A percentile compares a stretch with the other conserved stretches of the same genome.
phyloP scores from a whole-genome alignment of 768 basidiomycete genomes.

The Termitomyces sp. region DNA sequence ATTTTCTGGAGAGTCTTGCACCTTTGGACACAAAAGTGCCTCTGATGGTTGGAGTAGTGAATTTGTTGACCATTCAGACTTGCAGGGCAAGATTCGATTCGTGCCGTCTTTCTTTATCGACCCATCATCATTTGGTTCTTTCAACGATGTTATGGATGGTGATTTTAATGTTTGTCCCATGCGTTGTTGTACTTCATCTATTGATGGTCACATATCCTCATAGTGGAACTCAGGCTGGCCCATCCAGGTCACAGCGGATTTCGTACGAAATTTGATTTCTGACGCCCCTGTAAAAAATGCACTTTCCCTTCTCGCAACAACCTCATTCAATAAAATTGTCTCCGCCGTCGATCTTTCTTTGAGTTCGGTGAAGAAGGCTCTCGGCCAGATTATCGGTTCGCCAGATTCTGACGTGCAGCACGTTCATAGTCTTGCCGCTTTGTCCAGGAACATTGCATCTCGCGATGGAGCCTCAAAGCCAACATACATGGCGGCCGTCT shows the following conservation, averaged over 20 bases:
- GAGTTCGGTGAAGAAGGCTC: slow-evolving; percentile 9
- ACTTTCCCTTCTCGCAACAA: slow-evolving; percentile 20
- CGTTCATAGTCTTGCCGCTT: slow-evolving; percentile 37
- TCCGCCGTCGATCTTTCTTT: background rate
- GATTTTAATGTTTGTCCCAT: slow-evolving; percentile 49
- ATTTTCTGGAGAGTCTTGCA: slow-evolving; percentile 68
- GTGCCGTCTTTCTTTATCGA: slow-evolving; percentile 70
- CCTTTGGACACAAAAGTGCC: slow-evolving; percentile 54
- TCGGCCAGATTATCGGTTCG: slow-evolving; percentile 28
- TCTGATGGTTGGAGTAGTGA: slow-evolving; percentile 55
- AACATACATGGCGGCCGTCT: slow-evolving; percentile 51
- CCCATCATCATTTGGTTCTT: slow-evolving; percentile 44
- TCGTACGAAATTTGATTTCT: slow-evolving; percentile 22
- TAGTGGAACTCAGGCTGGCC: slow-evolving; percentile 87
- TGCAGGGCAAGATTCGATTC: slow-evolving; percentile 54
- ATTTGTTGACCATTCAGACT: slow-evolving; percentile 44
- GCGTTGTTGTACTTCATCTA: slow-evolving; percentile 5
- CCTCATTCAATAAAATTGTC: background rate
- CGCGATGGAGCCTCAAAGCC: slow-evolving; percentile 27
- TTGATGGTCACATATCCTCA: slow-evolving; percentile 9
- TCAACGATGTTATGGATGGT: slow-evolving; percentile 50
- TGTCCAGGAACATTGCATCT: slow-evolving; percentile 21
- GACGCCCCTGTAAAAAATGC: background rate
- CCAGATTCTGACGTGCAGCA: slow-evolving; percentile 55
- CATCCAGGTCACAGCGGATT: slow-evolving; percentile 46